Evolutionary conservation across 257 asterid species (phyloP).

Genomic region (Nicotiana knightiana): DNA sequence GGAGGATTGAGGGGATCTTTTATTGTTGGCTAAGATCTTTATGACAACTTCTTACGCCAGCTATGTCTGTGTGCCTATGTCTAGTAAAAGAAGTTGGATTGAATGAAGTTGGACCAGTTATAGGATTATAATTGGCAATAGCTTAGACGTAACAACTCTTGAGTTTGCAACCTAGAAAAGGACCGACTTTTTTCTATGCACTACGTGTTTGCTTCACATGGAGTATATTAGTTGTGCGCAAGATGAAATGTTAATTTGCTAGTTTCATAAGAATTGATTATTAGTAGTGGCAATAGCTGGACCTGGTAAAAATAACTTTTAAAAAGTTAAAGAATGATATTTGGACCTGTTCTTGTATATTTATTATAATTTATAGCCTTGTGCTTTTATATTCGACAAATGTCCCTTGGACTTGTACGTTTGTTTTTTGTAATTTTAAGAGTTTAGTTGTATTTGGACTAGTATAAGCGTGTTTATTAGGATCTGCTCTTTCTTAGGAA

Average conservation of each 20-base stretch:
- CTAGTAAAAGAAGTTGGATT: background rate
- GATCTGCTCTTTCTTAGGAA: background rate
- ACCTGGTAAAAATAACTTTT: background rate
- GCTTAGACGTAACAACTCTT: background rate
- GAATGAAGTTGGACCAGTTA: background rate
- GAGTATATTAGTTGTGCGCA: background rate
- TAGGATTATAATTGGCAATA: background rate
- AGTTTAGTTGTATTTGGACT: background rate
- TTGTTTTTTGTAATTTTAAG: background rate
- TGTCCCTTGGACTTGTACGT: background rate
- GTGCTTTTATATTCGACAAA: background rate
- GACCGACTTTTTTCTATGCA: background rate
- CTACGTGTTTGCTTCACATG: background rate
- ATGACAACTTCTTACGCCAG: conserved; percentile 4
- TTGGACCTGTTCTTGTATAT: background rate
- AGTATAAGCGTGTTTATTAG: background rate
- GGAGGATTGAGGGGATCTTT: background rate
- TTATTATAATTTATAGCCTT: background rate
- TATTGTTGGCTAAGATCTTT: background rate
- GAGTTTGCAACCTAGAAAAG: background rate
- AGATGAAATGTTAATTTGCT: background rate
- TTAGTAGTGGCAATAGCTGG: background rate
- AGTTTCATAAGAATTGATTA: background rate
- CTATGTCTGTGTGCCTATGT: background rate
- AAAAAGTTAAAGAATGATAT: background rate